Percentiles rank a stretch among this genome's conserved stretches.
Evolutionary conservation across 208 protist species (phyloP).

Genomic region (Balamuthia mandrillaris): DNA sequence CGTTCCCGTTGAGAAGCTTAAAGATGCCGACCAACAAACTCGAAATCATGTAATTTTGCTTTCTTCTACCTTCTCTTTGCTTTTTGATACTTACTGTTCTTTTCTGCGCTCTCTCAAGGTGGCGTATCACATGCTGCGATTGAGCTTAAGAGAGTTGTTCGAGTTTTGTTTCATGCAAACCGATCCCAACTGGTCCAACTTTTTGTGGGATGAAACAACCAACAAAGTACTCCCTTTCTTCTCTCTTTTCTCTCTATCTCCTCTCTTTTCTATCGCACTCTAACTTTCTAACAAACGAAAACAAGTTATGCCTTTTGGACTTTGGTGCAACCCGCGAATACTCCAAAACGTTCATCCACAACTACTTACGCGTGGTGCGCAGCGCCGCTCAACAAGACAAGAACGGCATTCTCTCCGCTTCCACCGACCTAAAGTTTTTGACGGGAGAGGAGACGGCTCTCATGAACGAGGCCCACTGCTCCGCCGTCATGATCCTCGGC

Average conservation of each 20-base stretch:
- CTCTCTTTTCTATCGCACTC: not conserved
- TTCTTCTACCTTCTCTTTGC: not conserved
- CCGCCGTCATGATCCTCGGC: constrained; percentile 82
- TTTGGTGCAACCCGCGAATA: constrained; percentile 90
- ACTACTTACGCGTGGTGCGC: constrained; percentile 88
- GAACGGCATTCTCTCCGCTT: constrained; percentile 80
- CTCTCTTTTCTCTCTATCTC: not conserved
- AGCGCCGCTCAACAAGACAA: constrained; percentile 76
- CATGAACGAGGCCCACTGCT: constrained; percentile 85
- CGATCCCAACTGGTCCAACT: constrained; percentile 94
- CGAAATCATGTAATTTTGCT: not conserved
- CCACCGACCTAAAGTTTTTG: constrained; percentile 88
- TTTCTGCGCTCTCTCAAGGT: constrained; percentile 50
- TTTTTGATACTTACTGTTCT: not conserved
- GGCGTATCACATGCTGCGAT: constrained; percentile 75
- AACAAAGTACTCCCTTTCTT: constrained; percentile 32
- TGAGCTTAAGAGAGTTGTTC: constrained; percentile 88
- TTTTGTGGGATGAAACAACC: constrained; percentile 82
- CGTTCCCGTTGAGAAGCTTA: constrained; percentile 61
- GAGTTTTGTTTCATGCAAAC: constrained; percentile 94
- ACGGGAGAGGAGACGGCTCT: constrained; percentile 60
- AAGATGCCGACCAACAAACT: constrained; percentile 62
- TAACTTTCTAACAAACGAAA: not conserved
- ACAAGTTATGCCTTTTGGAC: constrained; percentile 73
- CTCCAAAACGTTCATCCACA: constrained; percentile 74